Evolutionary conservation across 176 grass and related monocot species (phyloP).

Genomic region (Tuctoria greenei): DNA sequence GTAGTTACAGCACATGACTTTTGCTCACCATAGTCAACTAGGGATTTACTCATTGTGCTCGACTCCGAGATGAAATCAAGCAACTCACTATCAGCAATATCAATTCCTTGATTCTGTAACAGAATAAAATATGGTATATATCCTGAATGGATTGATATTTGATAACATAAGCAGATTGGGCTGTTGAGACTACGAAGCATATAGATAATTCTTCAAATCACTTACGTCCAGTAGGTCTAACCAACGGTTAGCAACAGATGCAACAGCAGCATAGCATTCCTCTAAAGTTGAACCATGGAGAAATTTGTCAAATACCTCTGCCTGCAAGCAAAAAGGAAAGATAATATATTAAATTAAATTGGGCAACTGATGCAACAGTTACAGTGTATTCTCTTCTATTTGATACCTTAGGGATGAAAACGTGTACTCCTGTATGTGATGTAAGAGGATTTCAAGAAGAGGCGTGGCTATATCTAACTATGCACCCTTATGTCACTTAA

Average conservation of each 20-base stretch:
- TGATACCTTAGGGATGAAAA: neutral
- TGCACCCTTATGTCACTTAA: neutral
- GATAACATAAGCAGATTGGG: slow-evolving; percentile 4
- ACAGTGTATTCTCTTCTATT: slow-evolving; percentile 4
- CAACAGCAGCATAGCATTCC: slow-evolving; percentile 96
- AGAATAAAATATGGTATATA: slow-evolving; percentile 37
- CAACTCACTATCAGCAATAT: slow-evolving; percentile 91
- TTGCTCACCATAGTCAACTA: slow-evolving; percentile 88
- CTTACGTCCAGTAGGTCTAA: slow-evolving; percentile 95
- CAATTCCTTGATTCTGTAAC: slow-evolving; percentile 90
- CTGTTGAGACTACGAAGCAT: slow-evolving; percentile 6
- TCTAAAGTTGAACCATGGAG: slow-evolving; percentile 93
- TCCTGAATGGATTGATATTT: slow-evolving; percentile 25
- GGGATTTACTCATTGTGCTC: slow-evolving; percentile 98
- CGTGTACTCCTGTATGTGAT: neutral
- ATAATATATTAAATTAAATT: slow-evolving; percentile 33
- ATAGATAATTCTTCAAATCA: slow-evolving; percentile 25
- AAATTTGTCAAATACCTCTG: slow-evolving; percentile 98
- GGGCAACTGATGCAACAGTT: slow-evolving; percentile 2
- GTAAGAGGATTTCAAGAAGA: slow-evolving; percentile 10
- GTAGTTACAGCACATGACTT: slow-evolving; percentile 98
- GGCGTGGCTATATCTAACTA: neutral
- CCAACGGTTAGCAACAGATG: slow-evolving; percentile 94
- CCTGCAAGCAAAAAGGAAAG: slow-evolving; percentile 49
- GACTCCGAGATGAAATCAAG: slow-evolving; percentile 96